Base-by-base conservation (phyloP, 2,329 filamentous ascomycete species). In the Polytolypa hystricis region DNA sequence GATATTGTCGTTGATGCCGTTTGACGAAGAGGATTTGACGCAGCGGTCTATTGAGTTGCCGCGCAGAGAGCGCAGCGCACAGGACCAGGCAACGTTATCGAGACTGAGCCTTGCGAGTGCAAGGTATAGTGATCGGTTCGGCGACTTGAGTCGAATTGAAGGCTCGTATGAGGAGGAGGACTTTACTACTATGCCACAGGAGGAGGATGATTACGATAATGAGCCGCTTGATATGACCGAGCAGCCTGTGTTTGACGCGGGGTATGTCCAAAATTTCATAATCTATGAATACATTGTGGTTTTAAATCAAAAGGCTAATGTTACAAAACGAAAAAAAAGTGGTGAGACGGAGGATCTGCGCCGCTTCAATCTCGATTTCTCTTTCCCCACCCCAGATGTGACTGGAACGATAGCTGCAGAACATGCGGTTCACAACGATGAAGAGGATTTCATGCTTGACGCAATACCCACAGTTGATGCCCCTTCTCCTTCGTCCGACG, bases 121-220 rank as follows among this genome's bases (percentile, higher is more conserved):
- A 15, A 52, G 62, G 14, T 50, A 70, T 32, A 73, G 68, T 45
- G 70, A 71, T 40, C 57, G 65, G 38, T 73, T 73, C 45, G 66
- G 57, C 1, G 67, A 69, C 37, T 43, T 65, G 31, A 65, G 61
- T 12, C 57, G 63, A 37, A 41, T 67, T 6, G 66, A 67, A 35
- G 61, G 63, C 9, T 62, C 57, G 1, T 64, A 44, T 10, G 59
- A 64, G 19, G 49, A 39, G 14, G 56, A 47, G 10, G 65, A 66
- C 19, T 51, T 58, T 16, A 56, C 60, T 8, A 50, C 61, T 12
- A 47, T 54, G 9, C 47, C 54, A 9, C 53, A 52, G n/a, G 43
- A 54, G 10, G 55, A 57, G 16, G 60, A 62, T 10, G 52, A 54
- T 25, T 54, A 54, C 7, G 56, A 48, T 17, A 48, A 45, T 25